Base-by-base conservation (phyloP, 441 rosid genomes). In the Melastoma candidum region DNA sequence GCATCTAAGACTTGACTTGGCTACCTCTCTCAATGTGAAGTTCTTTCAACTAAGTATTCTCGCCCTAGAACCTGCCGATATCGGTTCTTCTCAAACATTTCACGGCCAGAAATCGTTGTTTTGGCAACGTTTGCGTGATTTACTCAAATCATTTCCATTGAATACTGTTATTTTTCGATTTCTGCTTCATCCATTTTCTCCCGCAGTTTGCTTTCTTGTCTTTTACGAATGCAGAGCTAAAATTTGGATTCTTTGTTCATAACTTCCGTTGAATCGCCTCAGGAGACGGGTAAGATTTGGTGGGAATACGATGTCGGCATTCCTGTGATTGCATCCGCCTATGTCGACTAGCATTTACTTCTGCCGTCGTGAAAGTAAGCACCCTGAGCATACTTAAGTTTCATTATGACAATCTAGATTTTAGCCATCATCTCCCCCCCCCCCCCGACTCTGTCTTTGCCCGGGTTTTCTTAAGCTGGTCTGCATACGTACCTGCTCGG, bases 271-370 rank as follows among this genome's bases (percentile, higher is more conserved):
- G 60, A 63, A 66, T 43, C 56, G n/a, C 61, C 59, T 67, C 80
- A 90, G 97, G 90, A 69, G 68, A 79, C 62, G 0, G 97, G 95
- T 13, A 66, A 71, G 51, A 63, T 72, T 26, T 64, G 74, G 25
- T 93, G 99, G 98, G 90, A 83, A 63, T 69, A 80, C 56, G 53
- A 71, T 58, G 74, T 82, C 12, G 95, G 85, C 68, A 72, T 69
- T 62, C 84, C 99, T 44, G 75, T 89, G 54, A 84, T 90, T 17
- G 81, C 96, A 49, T 86, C 99, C 64, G 86, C 96, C 26, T 89
- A 79, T 74, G 72, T 93, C 3, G 97, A 93, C 57, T 95, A 93
- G 69, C 79, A 81, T 71, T 71, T 89, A 61, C 78, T 66, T 68
- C 68, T 89, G 59, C 62, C 62, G 11, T 70, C 81, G 2, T 79